Evolutionary conservation across 768 basidiomycete species (phyloP), one percentile per base, ranked within the genome.

Genomic region (Naganishia vaughanmartiniae): DNA sequence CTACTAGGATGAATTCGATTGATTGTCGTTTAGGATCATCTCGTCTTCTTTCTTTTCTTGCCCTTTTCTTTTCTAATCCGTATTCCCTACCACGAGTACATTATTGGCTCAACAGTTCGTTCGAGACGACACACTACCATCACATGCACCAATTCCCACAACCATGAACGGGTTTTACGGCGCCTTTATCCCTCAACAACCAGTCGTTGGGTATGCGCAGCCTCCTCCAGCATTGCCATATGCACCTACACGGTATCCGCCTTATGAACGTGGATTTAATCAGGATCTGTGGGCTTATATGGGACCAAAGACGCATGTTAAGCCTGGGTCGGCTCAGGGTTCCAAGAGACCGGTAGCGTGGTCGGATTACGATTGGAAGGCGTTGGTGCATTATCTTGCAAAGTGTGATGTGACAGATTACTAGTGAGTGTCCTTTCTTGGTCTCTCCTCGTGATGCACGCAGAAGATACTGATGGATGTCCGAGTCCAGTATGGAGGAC

Each of bases 161-260:
- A 30, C 60, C 60, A 63, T 63, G 60, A 63, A 63, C 60, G 57
- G 57, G 31, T 63, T 63, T 26, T 42, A 45, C 39, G 60, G 60
- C 33, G 60, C 34, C 60, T 63, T 34, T 26, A 28, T 42, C 31
- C 24, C 60, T 14, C 60, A 45, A 45, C 39, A 15, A 42, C n/a
- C n/a, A n/a, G n/a, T n/a, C n/a, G 42, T 34, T 9, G 28, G 9
- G 1, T 63, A 45, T 26, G 33, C 21, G 7, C 60, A 39, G 42
- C 39, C 60, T 45, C 36, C 30, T 42, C 21, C 36, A 4, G 24
- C 9, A 15, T 15, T 63, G 6, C 60, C 60, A 4, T 63, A 63
- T 46, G 60, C 60, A 7, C 60, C 60, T 2, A 45, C 60, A 30
- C 21, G 28, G 4, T 30, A 11, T 11, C 60, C 60, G 60, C 60